A percentile compares a stretch with the other conserved stretches of the same genome.
These are phyloP conservation scores for Pythium chondricola DNA, from an alignment of 352 stramenopile species.

Conservation along the genomic window DNA sequence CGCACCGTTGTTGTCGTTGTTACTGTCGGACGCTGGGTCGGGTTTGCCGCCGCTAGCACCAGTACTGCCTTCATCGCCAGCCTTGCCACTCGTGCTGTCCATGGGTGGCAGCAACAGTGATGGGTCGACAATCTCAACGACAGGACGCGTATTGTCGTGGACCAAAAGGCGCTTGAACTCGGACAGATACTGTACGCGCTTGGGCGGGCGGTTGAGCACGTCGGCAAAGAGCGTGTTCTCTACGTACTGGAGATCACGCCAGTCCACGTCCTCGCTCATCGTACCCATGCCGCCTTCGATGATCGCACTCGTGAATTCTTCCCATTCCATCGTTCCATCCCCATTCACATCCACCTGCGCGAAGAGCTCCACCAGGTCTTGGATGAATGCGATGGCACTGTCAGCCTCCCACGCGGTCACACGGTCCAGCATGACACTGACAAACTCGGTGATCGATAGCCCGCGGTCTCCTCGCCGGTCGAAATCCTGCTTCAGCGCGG, in stretches of 20 bases:
- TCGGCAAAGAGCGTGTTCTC: conserved; percentile 51
- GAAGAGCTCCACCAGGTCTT: conserved; percentile 76
- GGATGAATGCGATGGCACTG: conserved; percentile 53
- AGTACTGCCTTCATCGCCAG: conserved; percentile 25
- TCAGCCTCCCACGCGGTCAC: conserved; percentile 44
- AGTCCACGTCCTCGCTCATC: conserved; percentile 30
- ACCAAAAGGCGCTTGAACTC: conserved; percentile 59
- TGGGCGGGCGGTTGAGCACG: conserved; percentile 47
- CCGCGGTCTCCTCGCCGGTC: conserved; percentile 39
- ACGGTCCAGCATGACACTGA: conserved; percentile 65
- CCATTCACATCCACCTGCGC: conserved; percentile 73
- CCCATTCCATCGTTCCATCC: conserved; percentile 76
- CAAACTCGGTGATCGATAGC: conserved; percentile 54
- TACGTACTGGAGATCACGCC: conserved; percentile 69
- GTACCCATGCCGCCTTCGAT: conserved; percentile 74
- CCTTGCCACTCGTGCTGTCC: too few species aligned
- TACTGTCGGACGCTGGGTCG: neutral
- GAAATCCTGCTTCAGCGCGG: conserved; percentile 60
- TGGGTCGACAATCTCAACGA: conserved; percentile 62
- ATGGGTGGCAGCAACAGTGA: conserved; percentile 29
- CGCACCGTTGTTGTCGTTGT: conserved; percentile 4
- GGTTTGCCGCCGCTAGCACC: conserved; percentile 1
- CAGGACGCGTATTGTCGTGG: conserved; percentile 53
- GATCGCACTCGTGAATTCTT: conserved; percentile 78
- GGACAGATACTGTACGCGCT: conserved; percentile 44